Evolutionary conservation across 352 stramenopile genomes (phyloP), one percentile per base, ranked within the genome.

Genomic region (Globisporangium canariense): DNA sequence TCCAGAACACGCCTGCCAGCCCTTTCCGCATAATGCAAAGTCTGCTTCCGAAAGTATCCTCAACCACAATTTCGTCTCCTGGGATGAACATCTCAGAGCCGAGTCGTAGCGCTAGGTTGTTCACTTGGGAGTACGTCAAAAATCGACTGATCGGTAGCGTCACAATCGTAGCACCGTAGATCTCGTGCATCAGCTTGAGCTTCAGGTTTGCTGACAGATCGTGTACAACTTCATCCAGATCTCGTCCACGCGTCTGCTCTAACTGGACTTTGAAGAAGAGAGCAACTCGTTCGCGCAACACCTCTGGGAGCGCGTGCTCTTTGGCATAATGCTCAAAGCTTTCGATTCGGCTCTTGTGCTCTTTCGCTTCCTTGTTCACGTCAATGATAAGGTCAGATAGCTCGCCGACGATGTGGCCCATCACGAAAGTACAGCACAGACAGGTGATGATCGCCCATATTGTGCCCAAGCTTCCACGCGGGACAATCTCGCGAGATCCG

Each of bases 321-420:
- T 90, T 87, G 6, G 83, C 83, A 54, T 89, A 94, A 1, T 76
- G 55, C 45, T 91, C 83, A n/a, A 93, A 94, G 59, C 74, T 88
- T 18, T 90, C 79, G 13, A 91, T 78, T 0, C 79, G 80, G 16
- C 66, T 68, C 51, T 91, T 89, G 62, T 89, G 83, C 32, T 93
- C 70, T 34, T 92, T 91, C 0, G 53, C 74, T 34, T 93, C 80
- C 51, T 92, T 92, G 11, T 83, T 81, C 28, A 93, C 73, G 20
- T 89, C 78, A 5, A 91, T 67, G 25, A 94, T 92, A 6, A 94
- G 66, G 10, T 90, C 82, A 0, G 86, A 91, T 10, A 93, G 65
- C 46, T 90, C 82, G 0, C 81, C 84, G 28, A 91, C 71, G 41
- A 91, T 86, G 54, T 91, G 77, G 0, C 84, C 82, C 60, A 93